Base-by-base conservation (phyloP, 2,329 filamentous ascomycete species). In the Sclerotinia minor region DNA sequence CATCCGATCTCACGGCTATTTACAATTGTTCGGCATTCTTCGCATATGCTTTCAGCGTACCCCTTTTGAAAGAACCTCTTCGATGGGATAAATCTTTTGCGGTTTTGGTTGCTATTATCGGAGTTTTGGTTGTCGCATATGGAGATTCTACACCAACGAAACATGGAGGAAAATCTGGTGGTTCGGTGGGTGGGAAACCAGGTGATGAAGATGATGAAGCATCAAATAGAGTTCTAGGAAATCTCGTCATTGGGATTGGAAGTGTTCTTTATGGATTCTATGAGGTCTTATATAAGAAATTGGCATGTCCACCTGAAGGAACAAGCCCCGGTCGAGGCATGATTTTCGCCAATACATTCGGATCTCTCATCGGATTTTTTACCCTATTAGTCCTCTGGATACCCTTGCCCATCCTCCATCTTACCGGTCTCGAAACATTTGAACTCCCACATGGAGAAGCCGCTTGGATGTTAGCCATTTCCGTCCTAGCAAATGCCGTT, bases 1-100 rank as follows among this genome's bases (percentile, higher is more conserved):
- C 95, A 3, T 93, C 91, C 72, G 95, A 99, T 79, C 81, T 99
- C 74, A 99, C 95, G 0, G 95, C 95, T 65, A 99, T 99, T 74
- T 99, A 99, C 85, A 99, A 99, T 81, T 99, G 95, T 83, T 96
- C 92, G 65, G 94, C 95, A 68, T 99, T 99, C 80, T 99, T 99
- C 78, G 95, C 95, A 60, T 99, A 99, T 77, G 94, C 92, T 17
- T 99, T 99, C 77, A 96, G 92, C 57, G 93, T 99, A 55, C 93
- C 94, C 0, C 80, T 99, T 24, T 83, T 99, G 2, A 88, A 91
- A 68, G 95, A 99, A 79, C 92, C 90, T 72, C 80, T 97, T 17
- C 88, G 92, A 29, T 80, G 89, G 49, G 92, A 92, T 80, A 99
- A 99, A 81, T 89, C 93, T 38, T 78, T 96, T 63, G 92, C 94